These are phyloP conservation scores for Flammula alnicola DNA, from an alignment of 1,284 basidiomycete species.

Conservation along the genomic window DNA sequence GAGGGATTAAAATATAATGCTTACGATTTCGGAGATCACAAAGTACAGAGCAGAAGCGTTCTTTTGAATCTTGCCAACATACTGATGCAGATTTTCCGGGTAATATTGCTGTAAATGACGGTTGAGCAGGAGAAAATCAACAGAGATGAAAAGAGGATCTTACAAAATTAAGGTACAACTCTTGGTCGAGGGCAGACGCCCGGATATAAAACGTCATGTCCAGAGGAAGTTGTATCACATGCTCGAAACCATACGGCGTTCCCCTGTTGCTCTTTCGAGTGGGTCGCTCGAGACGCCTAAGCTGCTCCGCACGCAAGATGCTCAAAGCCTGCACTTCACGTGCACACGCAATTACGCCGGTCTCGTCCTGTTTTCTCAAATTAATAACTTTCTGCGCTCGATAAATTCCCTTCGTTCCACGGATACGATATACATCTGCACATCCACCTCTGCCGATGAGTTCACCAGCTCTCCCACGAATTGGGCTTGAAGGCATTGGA, in stretches of 20 bases:
- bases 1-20: background rate
- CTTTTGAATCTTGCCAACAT: background rate
- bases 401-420: background rate
- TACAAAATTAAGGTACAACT: background rate
- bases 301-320: background rate
- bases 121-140: background rate
- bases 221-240: background rate
- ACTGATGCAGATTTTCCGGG: background rate
- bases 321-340: background rate
- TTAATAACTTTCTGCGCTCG: background rate
- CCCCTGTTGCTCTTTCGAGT: background rate
- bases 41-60: background rate
- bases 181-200: no score
- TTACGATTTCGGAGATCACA: background rate
- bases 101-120: background rate
- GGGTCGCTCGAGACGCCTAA: no score
- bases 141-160: background rate
- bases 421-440: no score
- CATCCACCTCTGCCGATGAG: no score
- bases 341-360: background rate
- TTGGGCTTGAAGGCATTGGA: no score
- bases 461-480: no score
- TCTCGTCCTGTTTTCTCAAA: background rate
- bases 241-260: background rate
- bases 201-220: background rate